These are phyloP conservation scores for Pleomassaria siparia DNA, from an alignment of 2,329 filamentous ascomycete species.

Conservation along the genomic window DNA sequence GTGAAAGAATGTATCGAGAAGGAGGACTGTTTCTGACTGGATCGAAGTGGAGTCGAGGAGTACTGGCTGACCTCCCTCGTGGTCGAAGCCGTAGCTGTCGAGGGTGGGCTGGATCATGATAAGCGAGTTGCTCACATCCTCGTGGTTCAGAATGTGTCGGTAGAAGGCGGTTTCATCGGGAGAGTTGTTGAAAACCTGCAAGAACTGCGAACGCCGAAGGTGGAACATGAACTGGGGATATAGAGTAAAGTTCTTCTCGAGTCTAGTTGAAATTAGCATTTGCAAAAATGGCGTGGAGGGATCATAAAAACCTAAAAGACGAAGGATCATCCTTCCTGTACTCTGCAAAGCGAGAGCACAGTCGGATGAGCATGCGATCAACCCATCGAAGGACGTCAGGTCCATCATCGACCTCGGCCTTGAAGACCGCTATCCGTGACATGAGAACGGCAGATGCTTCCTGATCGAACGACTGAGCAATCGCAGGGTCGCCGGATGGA, in stretches of 20 bases:
- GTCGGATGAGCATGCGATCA: conserved; percentile 93
- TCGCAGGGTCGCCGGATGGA: conserved; percentile 88
- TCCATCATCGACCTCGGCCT: conserved; percentile 96
- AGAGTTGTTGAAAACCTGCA: conserved; percentile 99
- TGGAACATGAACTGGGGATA: conserved; percentile 99
- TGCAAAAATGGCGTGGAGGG: conserved; percentile 86
- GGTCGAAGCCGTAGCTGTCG: conserved; percentile 95
- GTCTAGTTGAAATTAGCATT: conserved; percentile 58
- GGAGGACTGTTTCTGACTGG: conserved; percentile 86
- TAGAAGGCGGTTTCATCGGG: conserved; percentile 99
- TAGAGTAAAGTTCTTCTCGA: conserved; percentile 96
- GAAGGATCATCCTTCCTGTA: conserved; percentile 98
- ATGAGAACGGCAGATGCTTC: conserved; percentile 97
- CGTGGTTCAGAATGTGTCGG: conserved; percentile 92
- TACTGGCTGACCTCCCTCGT: conserved; percentile 91
- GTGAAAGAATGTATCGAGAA: conserved; percentile 98
- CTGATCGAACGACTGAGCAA: conserved; percentile 97
- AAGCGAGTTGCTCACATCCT: conserved; percentile 93
- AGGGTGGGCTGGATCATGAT: conserved; percentile 99
- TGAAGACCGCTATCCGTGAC: conserved; percentile 99
- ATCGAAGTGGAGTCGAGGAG: conserved; percentile 95
- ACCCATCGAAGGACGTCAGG: conserved; percentile 99
- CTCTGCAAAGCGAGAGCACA: conserved; percentile 95
- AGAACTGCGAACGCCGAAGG: conserved; percentile 90
- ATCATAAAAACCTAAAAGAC: conserved; percentile 86